Evolutionary conservation across 441 rosid genomes (phyloP).

Genomic region (Pelargonium cotyledonis): DNA sequence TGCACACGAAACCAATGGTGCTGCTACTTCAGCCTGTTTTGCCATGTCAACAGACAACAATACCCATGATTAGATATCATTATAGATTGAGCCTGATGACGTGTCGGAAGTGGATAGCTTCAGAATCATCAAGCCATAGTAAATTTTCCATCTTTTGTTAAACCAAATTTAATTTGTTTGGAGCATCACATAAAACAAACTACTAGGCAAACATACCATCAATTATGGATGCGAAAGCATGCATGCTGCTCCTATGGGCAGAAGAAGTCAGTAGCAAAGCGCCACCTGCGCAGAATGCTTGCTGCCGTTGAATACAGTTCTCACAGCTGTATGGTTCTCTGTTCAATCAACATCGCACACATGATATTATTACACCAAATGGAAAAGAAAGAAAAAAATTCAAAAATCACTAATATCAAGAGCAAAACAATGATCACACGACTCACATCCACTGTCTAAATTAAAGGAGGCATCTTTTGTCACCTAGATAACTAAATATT

Average conservation of each 20-base stretch:
- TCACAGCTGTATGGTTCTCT: slow-evolving; percentile 2
- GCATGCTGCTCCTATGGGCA: not conserved
- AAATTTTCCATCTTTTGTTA: slow-evolving; percentile 3
- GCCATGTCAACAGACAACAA: too few relatives aligned
- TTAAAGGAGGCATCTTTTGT: too few relatives aligned
- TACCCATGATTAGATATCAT: slow-evolving; percentile 15
- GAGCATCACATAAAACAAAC: not conserved
- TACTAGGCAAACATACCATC: not conserved
- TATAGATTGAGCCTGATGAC: slow-evolving; percentile 24
- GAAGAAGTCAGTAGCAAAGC: not conserved
- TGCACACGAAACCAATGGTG: too few relatives aligned
- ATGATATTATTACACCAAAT: not conserved
- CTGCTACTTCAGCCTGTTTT: too few relatives aligned
- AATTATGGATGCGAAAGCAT: slow-evolving; percentile 1
- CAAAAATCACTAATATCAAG: not conserved
- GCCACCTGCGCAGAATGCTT: not conserved
- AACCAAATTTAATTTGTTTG: not conserved
- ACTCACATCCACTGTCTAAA: too few relatives aligned
- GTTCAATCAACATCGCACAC: slow-evolving; percentile 1
- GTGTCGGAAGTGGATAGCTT: slow-evolving; percentile 24
- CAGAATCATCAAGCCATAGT: not conserved
- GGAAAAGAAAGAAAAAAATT: not conserved
- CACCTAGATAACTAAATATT: too few relatives aligned
- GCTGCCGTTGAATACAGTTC: not conserved
- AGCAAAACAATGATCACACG: not conserved